Evolutionary conservation across 192 early-diverging fungal genomes (phyloP).

Genomic region (Podila minutissima): DNA sequence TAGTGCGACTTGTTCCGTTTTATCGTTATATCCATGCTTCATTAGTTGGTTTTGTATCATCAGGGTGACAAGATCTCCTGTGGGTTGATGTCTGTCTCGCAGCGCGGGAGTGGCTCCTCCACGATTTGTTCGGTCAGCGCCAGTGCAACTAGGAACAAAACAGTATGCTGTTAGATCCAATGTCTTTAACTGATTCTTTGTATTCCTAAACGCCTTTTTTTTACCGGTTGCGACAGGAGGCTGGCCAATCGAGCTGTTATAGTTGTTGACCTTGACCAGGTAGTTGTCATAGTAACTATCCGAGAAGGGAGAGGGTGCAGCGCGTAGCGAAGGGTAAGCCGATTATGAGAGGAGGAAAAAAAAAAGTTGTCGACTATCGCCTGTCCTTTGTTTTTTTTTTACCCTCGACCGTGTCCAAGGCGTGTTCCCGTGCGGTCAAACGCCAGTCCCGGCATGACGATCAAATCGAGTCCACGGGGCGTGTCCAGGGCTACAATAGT

Average conservation of each 20-base stretch:
- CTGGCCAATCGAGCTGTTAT: constrained; percentile 30
- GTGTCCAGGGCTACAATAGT: constrained; percentile 56
- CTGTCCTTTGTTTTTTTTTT: background rate
- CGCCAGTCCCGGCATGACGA: constrained; percentile 70
- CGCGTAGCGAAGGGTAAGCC: background rate
- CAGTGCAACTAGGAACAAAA: constrained; percentile 49
- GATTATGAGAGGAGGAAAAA: background rate
- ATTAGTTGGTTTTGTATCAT: background rate
- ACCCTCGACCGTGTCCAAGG: constrained; percentile 72
- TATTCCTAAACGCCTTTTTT: too few species aligned
- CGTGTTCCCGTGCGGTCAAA: constrained; percentile 67
- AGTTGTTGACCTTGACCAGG: constrained; percentile 42
- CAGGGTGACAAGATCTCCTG: constrained; percentile 26
- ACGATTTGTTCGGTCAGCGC: constrained; percentile 57
- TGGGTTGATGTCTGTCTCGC: constrained; percentile 48
- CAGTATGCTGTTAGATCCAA: too few species aligned
- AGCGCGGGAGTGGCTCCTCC: constrained; percentile 31
- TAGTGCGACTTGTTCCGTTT: background rate
- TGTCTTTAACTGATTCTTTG: too few species aligned
- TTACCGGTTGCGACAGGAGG: constrained; percentile 54
- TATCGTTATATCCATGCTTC: background rate
- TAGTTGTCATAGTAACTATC: constrained; percentile 70
- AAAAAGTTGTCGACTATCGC: background rate
- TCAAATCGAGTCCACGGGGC: constrained; percentile 61
- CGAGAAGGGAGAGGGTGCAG: background rate